Percentiles rank a stretch among this genome's conserved stretches.
These are phyloP conservation scores for Hansenula anomala DNA, from an alignment of 1,139 yeast genomes.

Conservation along the genomic window DNA sequence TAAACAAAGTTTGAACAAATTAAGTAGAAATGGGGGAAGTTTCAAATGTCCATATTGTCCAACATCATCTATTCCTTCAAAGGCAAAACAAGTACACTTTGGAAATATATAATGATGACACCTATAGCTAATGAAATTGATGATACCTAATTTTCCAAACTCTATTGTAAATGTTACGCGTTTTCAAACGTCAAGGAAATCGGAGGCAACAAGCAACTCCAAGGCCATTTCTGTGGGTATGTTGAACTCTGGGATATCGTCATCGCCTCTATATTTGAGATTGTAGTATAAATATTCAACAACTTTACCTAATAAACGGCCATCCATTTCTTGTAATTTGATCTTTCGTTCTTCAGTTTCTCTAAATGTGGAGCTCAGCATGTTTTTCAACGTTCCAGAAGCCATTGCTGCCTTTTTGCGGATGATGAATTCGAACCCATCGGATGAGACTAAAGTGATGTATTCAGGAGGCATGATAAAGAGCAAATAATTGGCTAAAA, in stretches of 20 bases:
- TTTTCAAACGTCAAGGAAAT: constrained; percentile 20
- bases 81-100: constrained; percentile 27
- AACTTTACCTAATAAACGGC: constrained; percentile 69
- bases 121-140: too few species aligned
- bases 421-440: constrained; percentile 61
- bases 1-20: constrained; percentile 40
- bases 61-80: constrained; percentile 24
- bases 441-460: constrained; percentile 73
- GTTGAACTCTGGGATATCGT: constrained; percentile 76
- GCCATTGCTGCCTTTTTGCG: constrained; percentile 76
- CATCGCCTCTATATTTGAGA: constrained; percentile 58
- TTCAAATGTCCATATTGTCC: constrained; percentile 75
- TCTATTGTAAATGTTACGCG: too few species aligned
- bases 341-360: constrained; percentile 34
- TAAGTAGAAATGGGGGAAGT: constrained; percentile 32
- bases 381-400: constrained; percentile 66
- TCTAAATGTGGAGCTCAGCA: constrained; percentile 32
- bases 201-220: constrained; percentile 72
- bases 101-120: constrained; percentile 3
- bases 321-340: constrained; percentile 51
- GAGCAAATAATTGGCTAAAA: too few species aligned
- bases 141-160: too few species aligned
- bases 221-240: constrained; percentile 93
- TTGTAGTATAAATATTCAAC: constrained; percentile 84
- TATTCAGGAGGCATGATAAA: too few species aligned